phyloP scores from a whole-genome alignment of 352 stramenopile species.

The Elongisporangium prolatum region DNA sequence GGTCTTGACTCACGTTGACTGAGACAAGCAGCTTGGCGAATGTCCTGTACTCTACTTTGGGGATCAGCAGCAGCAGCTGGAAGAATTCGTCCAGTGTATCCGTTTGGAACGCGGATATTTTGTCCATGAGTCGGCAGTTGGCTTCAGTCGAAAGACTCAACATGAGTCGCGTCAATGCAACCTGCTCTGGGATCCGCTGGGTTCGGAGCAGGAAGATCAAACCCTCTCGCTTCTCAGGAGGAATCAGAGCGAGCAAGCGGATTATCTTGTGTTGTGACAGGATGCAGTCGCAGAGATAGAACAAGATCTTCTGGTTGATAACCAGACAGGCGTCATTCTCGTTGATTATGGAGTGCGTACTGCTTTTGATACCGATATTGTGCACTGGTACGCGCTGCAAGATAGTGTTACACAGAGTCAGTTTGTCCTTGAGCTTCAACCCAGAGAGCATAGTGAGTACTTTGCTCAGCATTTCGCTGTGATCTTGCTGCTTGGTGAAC shows the following conservation, averaged over 20 bases:
- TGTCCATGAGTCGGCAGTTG: constrained; percentile 41
- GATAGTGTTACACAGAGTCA: constrained; percentile 25
- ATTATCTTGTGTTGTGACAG: constrained; percentile 41
- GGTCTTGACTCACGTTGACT: constrained; percentile 26
- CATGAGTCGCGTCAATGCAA: constrained; percentile 55
- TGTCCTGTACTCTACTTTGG: constrained; percentile 54
- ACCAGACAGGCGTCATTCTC: neutral
- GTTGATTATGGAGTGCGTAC: constrained; percentile 10
- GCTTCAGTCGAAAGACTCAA: constrained; percentile 36
- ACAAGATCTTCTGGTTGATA: constrained; percentile 25
- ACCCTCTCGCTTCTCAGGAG: constrained; percentile 19
- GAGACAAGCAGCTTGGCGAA: constrained; percentile 50
- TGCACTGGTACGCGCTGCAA: constrained; percentile 1
- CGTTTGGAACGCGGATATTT: constrained; percentile 27
- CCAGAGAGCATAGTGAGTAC: constrained; percentile 36
- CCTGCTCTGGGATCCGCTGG: constrained; percentile 52
- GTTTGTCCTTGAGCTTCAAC: constrained; percentile 37
- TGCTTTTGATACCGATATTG: neutral
- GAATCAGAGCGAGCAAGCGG: constrained; percentile 37
- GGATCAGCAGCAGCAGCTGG: constrained; percentile 52
- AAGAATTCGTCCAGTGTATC: constrained; percentile 62
- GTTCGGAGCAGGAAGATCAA: constrained; percentile 49
- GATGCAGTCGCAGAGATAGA: constrained; percentile 40
- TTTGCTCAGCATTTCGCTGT: constrained; percentile 9
- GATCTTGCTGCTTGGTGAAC: constrained; percentile 6